These are phyloP conservation scores for Suhomyces faveliae DNA, from an alignment of 805 yeast genomes.

Conservation along the genomic window DNA sequence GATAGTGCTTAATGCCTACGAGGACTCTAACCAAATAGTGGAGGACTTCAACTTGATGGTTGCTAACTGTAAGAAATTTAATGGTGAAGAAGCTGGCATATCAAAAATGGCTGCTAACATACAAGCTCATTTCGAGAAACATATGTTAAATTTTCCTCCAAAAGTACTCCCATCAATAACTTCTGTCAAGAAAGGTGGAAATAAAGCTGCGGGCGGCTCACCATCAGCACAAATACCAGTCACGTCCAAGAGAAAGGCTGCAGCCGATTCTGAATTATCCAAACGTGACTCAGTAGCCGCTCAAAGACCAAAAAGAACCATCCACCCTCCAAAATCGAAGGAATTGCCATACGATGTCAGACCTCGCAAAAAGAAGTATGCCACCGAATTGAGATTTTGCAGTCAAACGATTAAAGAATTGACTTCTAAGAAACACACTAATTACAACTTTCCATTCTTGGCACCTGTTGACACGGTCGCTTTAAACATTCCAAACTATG, in stretches of 20 bases:
- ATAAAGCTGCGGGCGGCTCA: constrained; percentile 15
- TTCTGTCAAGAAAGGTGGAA: constrained; percentile 3
- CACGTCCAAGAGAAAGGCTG: constrained; percentile 38
- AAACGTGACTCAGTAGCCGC: constrained; percentile 65
- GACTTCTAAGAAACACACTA: constrained; percentile 76
- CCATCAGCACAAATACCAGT: constrained; percentile 19
- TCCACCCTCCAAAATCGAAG: constrained; percentile 94
- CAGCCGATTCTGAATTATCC: constrained; percentile 41
- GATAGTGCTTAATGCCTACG: constrained; percentile 67
- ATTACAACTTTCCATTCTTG: constrained; percentile 84
- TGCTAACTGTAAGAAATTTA: constrained; percentile 74
- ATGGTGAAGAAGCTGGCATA: constrained; percentile 80
- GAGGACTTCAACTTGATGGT: constrained; percentile 86
- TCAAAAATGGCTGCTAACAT: constrained; percentile 90
- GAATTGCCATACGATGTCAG: constrained; percentile 88
- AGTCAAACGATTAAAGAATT: constrained; percentile 80
- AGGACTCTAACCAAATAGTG: constrained; percentile 61
- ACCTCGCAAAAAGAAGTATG: constrained; percentile 89
- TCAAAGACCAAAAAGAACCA: constrained; percentile 91
- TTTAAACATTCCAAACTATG: constrained; percentile 85
- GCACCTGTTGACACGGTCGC: constrained; percentile 96
- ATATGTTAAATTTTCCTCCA: constrained; percentile 87
- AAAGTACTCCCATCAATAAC: constrained; percentile 25
- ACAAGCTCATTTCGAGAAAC: constrained; percentile 90
- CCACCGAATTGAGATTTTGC: constrained; percentile 85